A percentile compares a stretch with the other conserved stretches of the same genome.
phyloP scores from a whole-genome alignment of 1,139 yeast species.

The Pichia sp. region DNA sequence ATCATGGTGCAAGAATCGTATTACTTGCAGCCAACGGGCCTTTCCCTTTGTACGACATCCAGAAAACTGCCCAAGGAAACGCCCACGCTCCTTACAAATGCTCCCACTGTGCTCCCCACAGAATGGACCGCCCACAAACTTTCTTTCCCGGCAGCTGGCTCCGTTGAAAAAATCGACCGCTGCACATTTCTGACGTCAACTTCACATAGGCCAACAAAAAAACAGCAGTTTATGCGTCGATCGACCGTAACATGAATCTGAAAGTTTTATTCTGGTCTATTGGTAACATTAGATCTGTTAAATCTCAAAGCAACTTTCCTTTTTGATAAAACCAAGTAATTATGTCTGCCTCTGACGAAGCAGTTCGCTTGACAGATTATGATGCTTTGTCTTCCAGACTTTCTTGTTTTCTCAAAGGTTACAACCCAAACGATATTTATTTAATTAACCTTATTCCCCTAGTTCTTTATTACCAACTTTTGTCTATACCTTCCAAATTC shows the following conservation, averaged over 20 bases:
- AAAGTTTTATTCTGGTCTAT: no score
- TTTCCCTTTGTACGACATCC: no score
- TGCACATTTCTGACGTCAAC: conserved; percentile 2
- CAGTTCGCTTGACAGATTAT: conserved; percentile 66
- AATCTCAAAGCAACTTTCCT: background rate
- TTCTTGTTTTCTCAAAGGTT: conserved; percentile 25
- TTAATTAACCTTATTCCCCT: conserved; percentile 40
- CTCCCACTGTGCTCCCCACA: no score
- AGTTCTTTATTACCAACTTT: conserved; percentile 23
- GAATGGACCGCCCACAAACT: background rate
- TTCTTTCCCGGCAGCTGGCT: background rate
- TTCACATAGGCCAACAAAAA: background rate
- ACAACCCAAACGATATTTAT: conserved; percentile 52
- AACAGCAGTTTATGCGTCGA: background rate
- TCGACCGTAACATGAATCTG: background rate
- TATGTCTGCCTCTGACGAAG: conserved; percentile 33
- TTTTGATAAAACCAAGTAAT: no score
- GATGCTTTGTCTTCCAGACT: conserved; percentile 76
- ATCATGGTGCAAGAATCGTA: no score
- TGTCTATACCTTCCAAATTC: conserved; percentile 25
- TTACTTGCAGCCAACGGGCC: no score
- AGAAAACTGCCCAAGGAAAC: background rate
- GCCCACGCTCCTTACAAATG: background rate
- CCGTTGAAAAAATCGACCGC: background rate
- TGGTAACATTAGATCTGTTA: no score